Conservation (phyloP, 495 filamentous ascomycete genomes). For the Aspergillus bridgeri region DNA sequence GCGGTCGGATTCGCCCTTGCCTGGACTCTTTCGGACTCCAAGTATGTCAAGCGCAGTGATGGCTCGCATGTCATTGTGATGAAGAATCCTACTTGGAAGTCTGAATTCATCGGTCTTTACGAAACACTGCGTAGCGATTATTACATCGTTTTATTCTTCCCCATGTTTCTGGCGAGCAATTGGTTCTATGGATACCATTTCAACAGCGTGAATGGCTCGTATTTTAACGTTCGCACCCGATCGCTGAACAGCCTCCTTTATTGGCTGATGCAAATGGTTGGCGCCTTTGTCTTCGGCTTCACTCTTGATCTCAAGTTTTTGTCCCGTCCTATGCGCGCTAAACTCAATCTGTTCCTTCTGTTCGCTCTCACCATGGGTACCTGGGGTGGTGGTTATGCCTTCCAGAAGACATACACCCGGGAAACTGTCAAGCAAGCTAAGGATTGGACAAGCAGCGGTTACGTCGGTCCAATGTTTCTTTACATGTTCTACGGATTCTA, state of each 20-base stretch:
- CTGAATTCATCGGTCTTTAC: slow-evolving; percentile 74
- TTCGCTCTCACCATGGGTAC: slow-evolving; percentile 73
- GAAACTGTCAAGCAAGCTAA: slow-evolving; percentile 39
- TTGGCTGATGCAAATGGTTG: slow-evolving; percentile 85
- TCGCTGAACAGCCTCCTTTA: slow-evolving; percentile 83
- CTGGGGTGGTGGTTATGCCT: slow-evolving; percentile 87
- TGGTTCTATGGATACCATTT: slow-evolving; percentile 53
- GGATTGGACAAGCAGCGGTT: slow-evolving; percentile 67
- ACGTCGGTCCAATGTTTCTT: slow-evolving; percentile 80
- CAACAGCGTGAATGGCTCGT: slow-evolving; percentile 54
- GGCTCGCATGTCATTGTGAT: slow-evolving; percentile 80
- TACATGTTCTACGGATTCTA: slow-evolving; percentile 94
- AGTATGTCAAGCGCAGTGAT: slow-evolving; percentile 73
- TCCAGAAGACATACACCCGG: slow-evolving; percentile 63
- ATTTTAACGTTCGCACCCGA: slow-evolving; percentile 79
- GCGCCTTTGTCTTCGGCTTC: slow-evolving; percentile 73
- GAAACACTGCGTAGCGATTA: slow-evolving; percentile 68
- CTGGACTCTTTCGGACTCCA: slow-evolving; percentile 70
- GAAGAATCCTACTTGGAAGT: slow-evolving; percentile 79
- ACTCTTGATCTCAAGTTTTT: slow-evolving; percentile 64
- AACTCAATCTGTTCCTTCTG: slow-evolving; percentile 61
- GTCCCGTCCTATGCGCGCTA: slow-evolving; percentile 71
- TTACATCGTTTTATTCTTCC: slow-evolving; percentile 82
- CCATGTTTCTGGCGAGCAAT: slow-evolving; percentile 66
- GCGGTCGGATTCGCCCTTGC: slow-evolving; percentile 68